Base-by-base conservation (phyloP, 1,139 yeast species). In the Lodderomyces jiufengensis region DNA sequence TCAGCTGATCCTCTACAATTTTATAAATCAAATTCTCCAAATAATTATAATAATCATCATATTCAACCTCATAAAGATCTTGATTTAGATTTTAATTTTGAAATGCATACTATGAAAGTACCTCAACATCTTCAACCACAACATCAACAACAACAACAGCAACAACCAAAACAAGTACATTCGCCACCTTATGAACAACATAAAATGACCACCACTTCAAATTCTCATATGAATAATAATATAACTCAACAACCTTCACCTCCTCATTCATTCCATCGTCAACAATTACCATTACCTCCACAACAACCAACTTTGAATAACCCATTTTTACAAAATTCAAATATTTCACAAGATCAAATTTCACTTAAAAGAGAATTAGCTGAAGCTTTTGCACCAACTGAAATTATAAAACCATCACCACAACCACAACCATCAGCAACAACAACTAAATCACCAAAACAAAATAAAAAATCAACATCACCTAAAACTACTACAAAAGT, bases 351-450 rank as follows among this genome's bases (percentile, higher is more conserved):
- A 27, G 52, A 50, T 16, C 50, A 44, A 24, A 38, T 55, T 22
- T 43, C 43, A 23, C 45, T 62, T 29, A 63, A 61, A 43, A 47
- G 50, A 33, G 70, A 65, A 35, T 47, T 64, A 23, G 49, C 61
- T 9, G 66, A 61, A 37, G 72, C 70, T 1, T 66, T 66, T 48
- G 50, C 64, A 38, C 67, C 69, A 3, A 31, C 37, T 29, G 20
- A 12, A 13, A 9, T 12, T 11, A 16, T 15, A 16, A n/a, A n/a
- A n/a, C n/a, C n/a, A n/a, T n/a, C n/a, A n/a, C n/a, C n/a, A 47
- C 70, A 52, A 39, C 82, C 73, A 1, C 73, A 72, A 1, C 36
- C 40, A 10, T 63, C 55, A 35, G 57, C 66, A 29, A 47, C 65
- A 29, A 59, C 54, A 38, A 45, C 57, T 10, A 51, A 59, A n/a